Conservation (phyloP, 495 filamentous ascomycete species). For the Podospora appendiculata region DNA sequence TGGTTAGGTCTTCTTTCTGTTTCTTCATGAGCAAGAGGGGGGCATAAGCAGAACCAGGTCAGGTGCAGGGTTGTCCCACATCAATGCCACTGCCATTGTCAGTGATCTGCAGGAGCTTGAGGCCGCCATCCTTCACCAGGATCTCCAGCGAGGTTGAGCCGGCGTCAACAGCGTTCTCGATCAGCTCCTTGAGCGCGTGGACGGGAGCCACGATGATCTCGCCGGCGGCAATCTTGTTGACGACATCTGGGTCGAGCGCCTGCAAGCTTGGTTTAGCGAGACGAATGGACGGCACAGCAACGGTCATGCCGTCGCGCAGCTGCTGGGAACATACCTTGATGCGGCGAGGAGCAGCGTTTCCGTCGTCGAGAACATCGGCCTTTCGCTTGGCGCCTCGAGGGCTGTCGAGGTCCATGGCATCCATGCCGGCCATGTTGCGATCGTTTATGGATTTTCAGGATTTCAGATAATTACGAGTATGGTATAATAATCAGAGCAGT, state of each 20-base stretch:
- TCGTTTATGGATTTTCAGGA: no score
- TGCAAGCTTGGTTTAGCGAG: slow-evolving; percentile 24
- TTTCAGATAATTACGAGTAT: no score
- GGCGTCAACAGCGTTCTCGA: slow-evolving; percentile 96
- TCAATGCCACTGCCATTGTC: slow-evolving; percentile 97
- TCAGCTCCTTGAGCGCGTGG: slow-evolving; percentile 93
- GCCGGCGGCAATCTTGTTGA: slow-evolving; percentile 99
- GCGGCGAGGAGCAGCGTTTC: slow-evolving; percentile 45
- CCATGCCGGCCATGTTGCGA: neutral
- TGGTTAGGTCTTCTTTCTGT: slow-evolving; percentile 82
- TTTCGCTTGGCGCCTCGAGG: slow-evolving; percentile 59
- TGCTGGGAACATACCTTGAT: slow-evolving; percentile 45
- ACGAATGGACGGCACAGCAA: neutral
- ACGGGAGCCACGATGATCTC: slow-evolving; percentile 98
- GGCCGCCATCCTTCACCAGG: slow-evolving; percentile 89
- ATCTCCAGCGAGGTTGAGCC: slow-evolving; percentile 89
- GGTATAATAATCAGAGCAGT: no score
- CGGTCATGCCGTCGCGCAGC: neutral
- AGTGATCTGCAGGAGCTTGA: slow-evolving; percentile 94
- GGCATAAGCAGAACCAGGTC: neutral
- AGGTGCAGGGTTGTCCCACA: slow-evolving; percentile 41
- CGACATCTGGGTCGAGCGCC: slow-evolving; percentile 90
- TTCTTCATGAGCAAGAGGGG: slow-evolving; percentile 11
- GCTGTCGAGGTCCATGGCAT: slow-evolving; percentile 22
- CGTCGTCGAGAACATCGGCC: slow-evolving; percentile 37